Evolutionary conservation across 805 yeast species (phyloP).

Genomic region (Pichia insulana): DNA sequence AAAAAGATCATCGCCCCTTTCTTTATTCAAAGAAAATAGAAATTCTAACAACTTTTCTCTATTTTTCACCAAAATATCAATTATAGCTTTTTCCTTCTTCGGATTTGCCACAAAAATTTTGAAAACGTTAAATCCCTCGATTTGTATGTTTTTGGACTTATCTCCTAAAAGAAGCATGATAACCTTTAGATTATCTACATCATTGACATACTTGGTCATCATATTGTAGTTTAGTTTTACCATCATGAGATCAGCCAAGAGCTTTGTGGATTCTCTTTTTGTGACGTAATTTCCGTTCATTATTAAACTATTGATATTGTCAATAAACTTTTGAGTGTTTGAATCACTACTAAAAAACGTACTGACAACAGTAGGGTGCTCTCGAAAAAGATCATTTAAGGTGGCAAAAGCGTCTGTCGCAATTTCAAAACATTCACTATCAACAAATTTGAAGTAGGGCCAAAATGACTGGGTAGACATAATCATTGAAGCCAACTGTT

Average conservation of each 20-base stretch:
- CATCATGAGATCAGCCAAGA: constrained; percentile 64
- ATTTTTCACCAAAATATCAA: constrained; percentile 78
- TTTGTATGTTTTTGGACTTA: constrained; percentile 79
- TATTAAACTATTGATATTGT: constrained; percentile 58
- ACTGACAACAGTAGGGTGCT: constrained; percentile 59
- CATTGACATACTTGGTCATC: constrained; percentile 70
- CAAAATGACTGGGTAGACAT: constrained; percentile 59
- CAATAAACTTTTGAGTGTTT: constrained; percentile 44
- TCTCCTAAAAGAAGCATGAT: constrained; percentile 83
- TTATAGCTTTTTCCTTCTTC: constrained; percentile 67
- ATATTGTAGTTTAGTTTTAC: constrained; percentile 62
- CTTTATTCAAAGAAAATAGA: constrained; percentile 55
- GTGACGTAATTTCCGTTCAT: constrained; percentile 81
- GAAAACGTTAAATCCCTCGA: constrained; percentile 88
- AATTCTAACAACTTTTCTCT: constrained; percentile 66
- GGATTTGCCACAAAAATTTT: constrained; percentile 97
- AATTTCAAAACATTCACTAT: constrained; percentile 71
- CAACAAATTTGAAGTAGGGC: constrained; percentile 75
- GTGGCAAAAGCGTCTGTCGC: constrained; percentile 87
- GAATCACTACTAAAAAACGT: constrained; percentile 55
- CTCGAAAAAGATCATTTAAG: constrained; percentile 56
- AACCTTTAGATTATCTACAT: constrained; percentile 74
- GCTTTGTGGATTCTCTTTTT: constrained; percentile 78
- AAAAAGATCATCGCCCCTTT: constrained; percentile 48
- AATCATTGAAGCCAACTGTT: constrained; percentile 52